Conservation (phyloP, 1,139 yeast genomes). For the Scheffersomyces stambukii region DNA sequence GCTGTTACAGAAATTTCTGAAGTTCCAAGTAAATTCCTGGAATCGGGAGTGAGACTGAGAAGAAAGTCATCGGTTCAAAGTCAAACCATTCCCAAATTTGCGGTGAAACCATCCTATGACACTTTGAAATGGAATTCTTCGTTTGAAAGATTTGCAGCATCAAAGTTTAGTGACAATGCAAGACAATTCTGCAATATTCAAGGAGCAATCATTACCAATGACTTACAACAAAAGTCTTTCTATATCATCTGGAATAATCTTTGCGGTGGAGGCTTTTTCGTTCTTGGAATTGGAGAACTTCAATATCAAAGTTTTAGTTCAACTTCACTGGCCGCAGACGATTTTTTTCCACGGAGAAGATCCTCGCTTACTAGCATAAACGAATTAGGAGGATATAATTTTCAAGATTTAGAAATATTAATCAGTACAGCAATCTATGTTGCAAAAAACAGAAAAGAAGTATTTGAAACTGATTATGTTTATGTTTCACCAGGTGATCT, state of each 20-base stretch:
- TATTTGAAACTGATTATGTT: slow-evolving; percentile 16
- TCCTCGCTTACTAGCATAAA: slow-evolving; percentile 37
- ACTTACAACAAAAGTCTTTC: slow-evolving; percentile 33
- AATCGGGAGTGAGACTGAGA: slow-evolving; percentile 9
- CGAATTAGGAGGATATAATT: slow-evolving; percentile 40
- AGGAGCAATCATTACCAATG: slow-evolving; percentile 41
- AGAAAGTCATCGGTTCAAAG: slow-evolving; percentile 27
- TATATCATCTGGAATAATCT: slow-evolving; percentile 32
- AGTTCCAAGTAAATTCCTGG: too few species aligned
- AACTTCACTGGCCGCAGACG: slow-evolving; percentile 11
- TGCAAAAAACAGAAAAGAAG: slow-evolving; percentile 20
- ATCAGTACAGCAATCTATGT: slow-evolving; percentile 29
- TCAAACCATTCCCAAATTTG: slow-evolving; percentile 25
- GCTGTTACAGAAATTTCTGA: slow-evolving; percentile 19
- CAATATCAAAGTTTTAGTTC: slow-evolving; percentile 10
- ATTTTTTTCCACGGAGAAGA: slow-evolving; percentile 23
- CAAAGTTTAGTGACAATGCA: slow-evolving; percentile 6
- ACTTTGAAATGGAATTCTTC: slow-evolving; percentile 10
- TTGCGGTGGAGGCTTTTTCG: slow-evolving; percentile 18
- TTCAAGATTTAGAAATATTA: slow-evolving; percentile 39
- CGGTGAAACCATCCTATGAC: slow-evolving; percentile 27
- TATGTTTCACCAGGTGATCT: slow-evolving; percentile 29
- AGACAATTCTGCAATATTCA: slow-evolving; percentile 20
- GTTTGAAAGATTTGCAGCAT: slow-evolving; percentile 8
- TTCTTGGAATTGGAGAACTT: slow-evolving; percentile 37